Evolutionary conservation across 225 moss, liverwort and hornwort genomes (phyloP).

Genomic region (Pseudisothecium myosuroides): DNA sequence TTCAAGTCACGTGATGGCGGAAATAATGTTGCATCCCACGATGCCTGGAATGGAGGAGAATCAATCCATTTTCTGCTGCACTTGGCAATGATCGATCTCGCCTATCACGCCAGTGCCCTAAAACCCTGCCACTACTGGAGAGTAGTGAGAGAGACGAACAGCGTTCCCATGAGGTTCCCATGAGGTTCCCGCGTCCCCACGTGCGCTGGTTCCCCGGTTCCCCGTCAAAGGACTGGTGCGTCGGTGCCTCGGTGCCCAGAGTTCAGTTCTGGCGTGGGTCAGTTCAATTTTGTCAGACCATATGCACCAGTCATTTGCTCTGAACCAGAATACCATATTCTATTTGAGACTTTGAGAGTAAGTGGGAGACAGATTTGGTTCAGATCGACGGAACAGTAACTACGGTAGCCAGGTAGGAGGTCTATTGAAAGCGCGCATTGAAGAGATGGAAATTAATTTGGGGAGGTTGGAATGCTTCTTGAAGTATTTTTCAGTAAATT

Average conservation of each 20-base stretch:
- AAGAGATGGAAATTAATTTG: background rate
- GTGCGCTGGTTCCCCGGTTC: background rate
- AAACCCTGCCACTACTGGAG: background rate
- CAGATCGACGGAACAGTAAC: background rate
- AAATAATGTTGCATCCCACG: background rate
- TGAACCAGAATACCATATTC: background rate
- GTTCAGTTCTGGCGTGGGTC: background rate
- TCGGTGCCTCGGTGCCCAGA: background rate
- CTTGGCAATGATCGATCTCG: background rate
- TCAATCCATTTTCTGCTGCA: background rate
- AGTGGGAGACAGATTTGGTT: background rate
- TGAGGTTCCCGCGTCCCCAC: background rate
- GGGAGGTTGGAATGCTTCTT: background rate
- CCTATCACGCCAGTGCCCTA: background rate
- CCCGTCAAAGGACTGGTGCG: background rate
- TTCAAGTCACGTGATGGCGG: background rate
- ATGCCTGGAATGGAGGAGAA: background rate
- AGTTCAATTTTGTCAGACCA: background rate
- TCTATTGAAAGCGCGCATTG: background rate
- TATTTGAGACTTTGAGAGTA: too few relatives aligned
- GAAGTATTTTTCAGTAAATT: background rate
- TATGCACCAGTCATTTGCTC: background rate
- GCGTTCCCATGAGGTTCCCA: background rate
- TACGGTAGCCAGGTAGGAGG: background rate
- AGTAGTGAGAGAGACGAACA: background rate